Conservation (phyloP, 1,284 basidiomycete species). For the Farysia itapuensis region DNA sequence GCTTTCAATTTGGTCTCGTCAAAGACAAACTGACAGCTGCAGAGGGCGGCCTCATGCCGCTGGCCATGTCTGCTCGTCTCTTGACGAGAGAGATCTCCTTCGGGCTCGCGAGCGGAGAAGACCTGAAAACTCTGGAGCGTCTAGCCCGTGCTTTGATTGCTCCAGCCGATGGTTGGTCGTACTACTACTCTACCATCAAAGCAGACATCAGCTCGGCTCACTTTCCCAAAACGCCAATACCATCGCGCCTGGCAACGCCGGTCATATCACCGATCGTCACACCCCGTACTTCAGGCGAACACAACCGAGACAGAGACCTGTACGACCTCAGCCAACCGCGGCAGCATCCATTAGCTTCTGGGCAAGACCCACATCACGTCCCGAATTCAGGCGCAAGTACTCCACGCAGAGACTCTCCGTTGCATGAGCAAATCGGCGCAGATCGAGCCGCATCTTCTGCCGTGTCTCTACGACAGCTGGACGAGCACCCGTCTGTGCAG, state of each 20-base stretch:
- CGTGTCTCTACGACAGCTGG: slow-evolving; percentile 22
- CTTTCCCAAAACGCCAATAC: slow-evolving; percentile 40
- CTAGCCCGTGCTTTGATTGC: slow-evolving; percentile 54
- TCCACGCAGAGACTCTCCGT: slow-evolving; percentile 25
- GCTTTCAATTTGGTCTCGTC: slow-evolving; percentile 57
- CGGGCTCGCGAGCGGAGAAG: slow-evolving; percentile 67
- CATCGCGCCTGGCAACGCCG: slow-evolving; percentile 22
- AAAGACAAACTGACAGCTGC: slow-evolving; percentile 62
- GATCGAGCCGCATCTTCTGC: slow-evolving; percentile 1
- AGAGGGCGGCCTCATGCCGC: slow-evolving; percentile 66
- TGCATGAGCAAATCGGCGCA: slow-evolving; percentile 12
- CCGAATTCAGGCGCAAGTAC: slow-evolving; percentile 9
- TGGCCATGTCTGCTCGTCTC: slow-evolving; percentile 67
- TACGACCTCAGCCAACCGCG: too few relatives aligned
- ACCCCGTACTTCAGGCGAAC: slow-evolving; percentile 24
- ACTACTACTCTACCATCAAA: slow-evolving; percentile 63
- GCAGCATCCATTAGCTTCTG: slow-evolving; percentile 14
- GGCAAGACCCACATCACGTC: slow-evolving; percentile 3
- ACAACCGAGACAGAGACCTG: slow-evolving; percentile 9
- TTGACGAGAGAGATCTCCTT: slow-evolving; percentile 70
- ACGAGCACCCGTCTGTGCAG: slow-evolving; percentile 29
- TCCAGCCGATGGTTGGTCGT: slow-evolving; percentile 69
- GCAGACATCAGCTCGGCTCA: slow-evolving; percentile 33
- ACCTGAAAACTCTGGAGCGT: slow-evolving; percentile 67
- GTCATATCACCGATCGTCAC: slow-evolving; percentile 17